These are phyloP conservation scores for Cenococcum geophilum DNA, from an alignment of 495 filamentous ascomycete genomes.

Conservation along the genomic window DNA sequence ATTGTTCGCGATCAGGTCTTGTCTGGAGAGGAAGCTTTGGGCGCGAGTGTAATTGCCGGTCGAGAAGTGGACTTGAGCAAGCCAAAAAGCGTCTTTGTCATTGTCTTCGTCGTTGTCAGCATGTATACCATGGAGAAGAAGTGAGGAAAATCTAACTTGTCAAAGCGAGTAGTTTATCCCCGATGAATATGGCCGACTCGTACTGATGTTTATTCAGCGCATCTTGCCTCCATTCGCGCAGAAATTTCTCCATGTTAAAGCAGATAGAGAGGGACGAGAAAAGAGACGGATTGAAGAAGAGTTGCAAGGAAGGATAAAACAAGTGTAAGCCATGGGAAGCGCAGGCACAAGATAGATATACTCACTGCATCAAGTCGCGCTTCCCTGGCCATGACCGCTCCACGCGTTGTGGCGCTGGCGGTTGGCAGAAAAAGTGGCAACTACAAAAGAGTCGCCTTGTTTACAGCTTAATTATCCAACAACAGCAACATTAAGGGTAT, in stretches of 20 bases:
- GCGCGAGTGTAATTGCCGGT: constrained; percentile 91
- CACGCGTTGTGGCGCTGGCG: no score
- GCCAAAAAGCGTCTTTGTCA: constrained; percentile 86
- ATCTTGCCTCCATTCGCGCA: constrained; percentile 89
- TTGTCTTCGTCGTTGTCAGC: constrained; percentile 52
- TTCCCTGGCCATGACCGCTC: not conserved
- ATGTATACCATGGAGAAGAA: not conserved
- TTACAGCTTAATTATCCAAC: no score
- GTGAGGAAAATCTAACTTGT: constrained; percentile 57
- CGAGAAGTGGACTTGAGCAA: constrained; percentile 89
- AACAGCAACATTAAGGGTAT: no score
- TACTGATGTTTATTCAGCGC: constrained; percentile 89
- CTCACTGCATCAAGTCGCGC: not conserved
- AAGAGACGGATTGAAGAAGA: not conserved
- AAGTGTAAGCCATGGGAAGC: not conserved
- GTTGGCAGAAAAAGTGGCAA: no score
- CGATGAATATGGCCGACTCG: constrained; percentile 91
- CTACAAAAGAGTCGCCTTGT: no score
- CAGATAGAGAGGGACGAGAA: not conserved
- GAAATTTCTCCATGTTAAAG: constrained; percentile 72
- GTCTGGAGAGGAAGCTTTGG: constrained; percentile 73
- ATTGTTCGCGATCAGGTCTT: constrained; percentile 73
- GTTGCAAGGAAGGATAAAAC: not conserved
- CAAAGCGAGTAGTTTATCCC: constrained; percentile 90
- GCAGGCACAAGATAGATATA: not conserved